Base-by-base conservation (phyloP, 257 asterid species). In the Petunia secreta region DNA sequence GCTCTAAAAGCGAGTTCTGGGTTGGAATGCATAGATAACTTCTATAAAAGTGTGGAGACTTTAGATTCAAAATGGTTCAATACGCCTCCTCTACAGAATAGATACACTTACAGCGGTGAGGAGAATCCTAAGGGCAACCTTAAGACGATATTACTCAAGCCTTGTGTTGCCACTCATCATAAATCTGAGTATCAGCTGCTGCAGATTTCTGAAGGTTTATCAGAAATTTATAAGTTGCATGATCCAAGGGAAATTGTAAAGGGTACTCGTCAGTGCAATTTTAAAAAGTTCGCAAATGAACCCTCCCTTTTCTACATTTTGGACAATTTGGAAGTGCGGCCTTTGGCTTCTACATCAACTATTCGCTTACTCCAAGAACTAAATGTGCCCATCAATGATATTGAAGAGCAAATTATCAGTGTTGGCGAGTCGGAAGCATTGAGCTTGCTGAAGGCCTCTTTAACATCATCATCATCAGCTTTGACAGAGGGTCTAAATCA, bases 21-120 rank as follows among this genome's bases (percentile, higher is more conserved):
- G 13, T 6, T 74, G 62, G 52, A 5, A 80, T 80, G 37, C 75
- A 80, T 80, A 1, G 80, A 80, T 55, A 80, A 57, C 83, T 46
- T 80, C 15, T 73, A 73, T 4, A 59, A 37, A 37, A 73, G 55
- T 60, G 75, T 80, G 36, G 16, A 58, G 71, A 5, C 1, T 16
- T 44, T 73, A 9, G 63, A 80, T 34, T 36, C 60, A 0, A 73
- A 44, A 7, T 80, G 71, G 79, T 40, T 80, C 58, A 15, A 48
- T 60, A 34, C 7, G 2, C 40, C 8, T 68, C 40, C 75, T n/a
- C 8, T 43, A 2, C 8, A 6, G 8, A 44, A 43, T 9, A n/a
- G 37, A 25, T 25, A 25, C 25, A 25, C 0, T 16, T 25, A 68
- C 59, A 16, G 58, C 16, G 11, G 4, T 4, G 25, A 25, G 77